Evolutionary conservation across 306 rosid species (phyloP).

Genomic region (Lathyrus aphaca): DNA sequence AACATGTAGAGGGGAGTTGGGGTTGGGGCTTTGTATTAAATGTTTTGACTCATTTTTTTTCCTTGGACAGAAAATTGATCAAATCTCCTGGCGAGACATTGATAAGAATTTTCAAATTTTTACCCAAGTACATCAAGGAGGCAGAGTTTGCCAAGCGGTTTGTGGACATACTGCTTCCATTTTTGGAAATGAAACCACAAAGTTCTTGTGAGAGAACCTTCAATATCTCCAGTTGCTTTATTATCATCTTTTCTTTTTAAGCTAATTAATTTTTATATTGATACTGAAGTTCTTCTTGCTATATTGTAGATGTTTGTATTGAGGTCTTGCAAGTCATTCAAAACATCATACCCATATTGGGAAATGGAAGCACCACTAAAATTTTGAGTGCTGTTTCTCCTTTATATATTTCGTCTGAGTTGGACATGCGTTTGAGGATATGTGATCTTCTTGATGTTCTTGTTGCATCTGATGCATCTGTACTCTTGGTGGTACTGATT

Average conservation of each 20-base stretch:
- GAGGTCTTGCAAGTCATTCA: slow-evolving; percentile 67
- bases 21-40: slow-evolving; percentile 10
- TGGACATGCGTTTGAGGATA: slow-evolving; percentile 65
- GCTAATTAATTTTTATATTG: slow-evolving; percentile 13
- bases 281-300: slow-evolving; percentile 36
- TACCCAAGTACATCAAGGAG: slow-evolving; percentile 68
- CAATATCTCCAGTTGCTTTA: slow-evolving; percentile 19
- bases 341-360: slow-evolving; percentile 61
- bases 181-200: slow-evolving; percentile 55
- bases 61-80: slow-evolving; percentile 68
- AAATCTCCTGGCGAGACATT: slow-evolving; percentile 73
- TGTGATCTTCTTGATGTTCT: slow-evolving; percentile 81
- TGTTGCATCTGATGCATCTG: slow-evolving; percentile 64
- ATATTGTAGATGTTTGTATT: slow-evolving; percentile 61
- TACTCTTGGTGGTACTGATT: slow-evolving; percentile 62
- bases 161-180: slow-evolving; percentile 68
- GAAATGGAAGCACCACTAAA: slow-evolving; percentile 55
- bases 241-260: slow-evolving; percentile 15
- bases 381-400: slow-evolving; percentile 70
- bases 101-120: slow-evolving; percentile 63
- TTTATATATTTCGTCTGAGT: slow-evolving; percentile 61
- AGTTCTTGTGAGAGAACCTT: slow-evolving; percentile 59
- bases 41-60: slow-evolving; percentile 5
- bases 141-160: slow-evolving; percentile 61
- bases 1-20: neutral